Base-by-base conservation (phyloP, 257 asterid species). In the Linaria vulgaris region DNA sequence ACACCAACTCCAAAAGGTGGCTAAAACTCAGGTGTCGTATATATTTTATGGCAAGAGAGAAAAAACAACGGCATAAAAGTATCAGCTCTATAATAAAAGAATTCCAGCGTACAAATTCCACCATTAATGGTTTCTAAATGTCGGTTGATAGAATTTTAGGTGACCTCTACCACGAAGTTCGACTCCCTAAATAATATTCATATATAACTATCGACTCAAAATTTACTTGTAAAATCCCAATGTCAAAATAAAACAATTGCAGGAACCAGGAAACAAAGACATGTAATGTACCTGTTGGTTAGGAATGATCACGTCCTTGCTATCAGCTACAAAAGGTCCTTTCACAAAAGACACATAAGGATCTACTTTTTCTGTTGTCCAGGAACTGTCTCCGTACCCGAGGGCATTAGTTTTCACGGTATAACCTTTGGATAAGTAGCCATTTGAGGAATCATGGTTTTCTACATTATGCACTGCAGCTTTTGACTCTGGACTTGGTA, bases 401-500 rank as follows among this genome's bases (percentile, higher is more conserved):
- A 59, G 74, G 43, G 87, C 68, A 34, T 71, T 67, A 71, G 60
- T 59, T 37, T 56, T 59, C 80, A 66, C 64, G 74, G 75, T 55
- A 56, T 78, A 59, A 64, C 66, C 74, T 64, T 73, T 61, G 39
- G 53, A 34, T 54, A 85, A 70, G 38, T 63, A 66, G 66, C 74
- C 37, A 72, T 56, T 73, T 5, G 69, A 65, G 38, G 72, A 61
- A 43, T 74, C 85, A 16, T 73, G 67, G 50, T 67, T 71, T 67
- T 43, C 80, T 15, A 77, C 52, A 24, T 65, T 64, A 66, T 56
- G 74, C 61, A 69, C 77, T 61, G 63, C 69, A 8, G 72, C 51
- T 66, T 60, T 77, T 47, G 87, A 66, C 48, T 74, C 79, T 7
- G 88, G 75, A 75, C 76, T 74, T 59, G 88, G 68, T 73, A 75